Base-by-base conservation (phyloP, 1,284 basidiomycete species). In the Marasmius fiardii region DNA sequence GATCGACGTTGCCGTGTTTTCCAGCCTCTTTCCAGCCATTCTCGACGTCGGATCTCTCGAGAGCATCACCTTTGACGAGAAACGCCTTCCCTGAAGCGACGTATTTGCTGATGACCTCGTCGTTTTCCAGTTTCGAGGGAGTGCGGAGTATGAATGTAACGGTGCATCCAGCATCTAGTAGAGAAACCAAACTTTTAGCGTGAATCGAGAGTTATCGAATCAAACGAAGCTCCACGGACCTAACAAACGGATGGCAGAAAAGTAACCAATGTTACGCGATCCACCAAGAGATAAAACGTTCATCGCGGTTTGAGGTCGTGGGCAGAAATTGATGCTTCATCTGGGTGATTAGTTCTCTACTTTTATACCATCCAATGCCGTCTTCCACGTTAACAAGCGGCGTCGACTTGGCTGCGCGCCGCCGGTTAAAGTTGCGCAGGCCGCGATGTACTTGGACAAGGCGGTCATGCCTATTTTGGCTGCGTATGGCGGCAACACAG, bases 251-350 rank as follows among this genome's bases (percentile, higher is more conserved):
- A 79, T 48, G 1, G 79, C 70, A 41, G 84, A 66, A 57, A 72
- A 71, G 68, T 85, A 86, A 2, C 85, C 85, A 58, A 85, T 83
- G 67, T 86, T 85, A 52, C 77, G 75, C 10, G 86, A 88, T 6
- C 75, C 84, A 41, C 85, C 85, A n/a, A 88, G 71, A 14, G 74
- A 67, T 53, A 82, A 64, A 26, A 75, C 70, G 59, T 71, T 75
- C 57, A 58, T 55, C 11, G 43, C 37, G 33, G 14, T 41, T 10
- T 31, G 28, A 4, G 4, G 5, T 31, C 10, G 28, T 31, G 4
- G 4, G 28, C 4, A 10, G 28, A 31, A 10, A 10, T 10, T 10
- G 10, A 31, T 31, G 28, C 4, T 4, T 31, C 10, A 4, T 4
- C 10, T 31, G 28, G 4, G 28, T 4, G 28, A 31, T 4, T 31